Percentiles rank a stretch among this genome's conserved stretches.
Conservation (phyloP, 371 early-diverging fungal species). For the Saksenaea oblongispora region DNA sequence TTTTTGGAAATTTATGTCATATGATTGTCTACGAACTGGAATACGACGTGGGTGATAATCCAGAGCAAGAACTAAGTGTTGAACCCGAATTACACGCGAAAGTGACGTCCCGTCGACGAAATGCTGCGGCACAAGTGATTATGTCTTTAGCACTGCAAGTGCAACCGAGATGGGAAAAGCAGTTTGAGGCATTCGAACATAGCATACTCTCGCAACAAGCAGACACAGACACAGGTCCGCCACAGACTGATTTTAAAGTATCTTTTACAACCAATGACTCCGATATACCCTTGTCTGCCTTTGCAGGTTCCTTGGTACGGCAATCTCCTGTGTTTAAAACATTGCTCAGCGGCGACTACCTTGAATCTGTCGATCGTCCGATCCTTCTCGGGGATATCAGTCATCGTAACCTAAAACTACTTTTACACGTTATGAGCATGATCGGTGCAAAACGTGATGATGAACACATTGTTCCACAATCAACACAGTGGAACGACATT, state of each 20-base stretch:
- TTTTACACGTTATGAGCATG: not conserved
- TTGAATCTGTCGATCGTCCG: conserved; percentile 13
- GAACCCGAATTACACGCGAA: not conserved
- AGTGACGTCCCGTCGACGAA: conserved; percentile 17
- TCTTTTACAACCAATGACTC: conserved; percentile 22
- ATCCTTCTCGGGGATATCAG: conserved; percentile 32
- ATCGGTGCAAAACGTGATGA: not conserved
- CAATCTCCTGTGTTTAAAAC: conserved; percentile 33
- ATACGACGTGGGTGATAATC: conserved; percentile 4
- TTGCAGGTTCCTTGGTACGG: conserved; percentile 11
- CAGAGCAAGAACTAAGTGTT: not conserved
- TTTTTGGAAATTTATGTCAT: conserved; percentile 31
- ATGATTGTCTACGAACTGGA: conserved; percentile 39
- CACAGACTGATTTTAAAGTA: not conserved
- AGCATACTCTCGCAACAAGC: not conserved
- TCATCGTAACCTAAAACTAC: not conserved
- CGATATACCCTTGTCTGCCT: conserved; percentile 3
- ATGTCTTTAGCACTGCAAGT: conserved; percentile 17
- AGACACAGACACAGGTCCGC: not conserved
- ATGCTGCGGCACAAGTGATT: conserved; percentile 39
- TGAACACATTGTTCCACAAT: not conserved
- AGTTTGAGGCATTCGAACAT: not conserved
- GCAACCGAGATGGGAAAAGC: not conserved
- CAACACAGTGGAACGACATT: conserved; percentile 21
- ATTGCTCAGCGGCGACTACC: conserved; percentile 25